Evolutionary conservation across 805 yeast species (phyloP), one percentile per base, ranked within the genome.

Genomic region (Candida koratica): DNA sequence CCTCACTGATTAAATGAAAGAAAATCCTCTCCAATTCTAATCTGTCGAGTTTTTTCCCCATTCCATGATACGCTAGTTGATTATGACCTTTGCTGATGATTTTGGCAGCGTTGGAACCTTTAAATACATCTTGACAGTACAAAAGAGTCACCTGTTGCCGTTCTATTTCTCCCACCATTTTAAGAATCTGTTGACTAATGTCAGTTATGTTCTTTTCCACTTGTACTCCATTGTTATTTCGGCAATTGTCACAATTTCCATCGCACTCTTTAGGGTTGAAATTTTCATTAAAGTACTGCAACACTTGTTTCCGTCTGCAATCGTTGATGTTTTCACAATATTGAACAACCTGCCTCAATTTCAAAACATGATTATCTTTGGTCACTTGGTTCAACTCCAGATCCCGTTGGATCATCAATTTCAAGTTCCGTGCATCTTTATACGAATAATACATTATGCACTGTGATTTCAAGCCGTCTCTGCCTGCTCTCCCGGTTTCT

Each of bases 401-500:
- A 53, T 89, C 97, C 38, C 79, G 69, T 39, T 79, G 79, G 28
- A 93, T 88, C 77, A 87, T 73, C 12, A 78, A 68, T 56, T 83
- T 88, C 29, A 93, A 60, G 18, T 77, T 64, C 39, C 88, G 66
- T 0, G 90, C 94, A 61, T 90, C 98, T 41, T 74, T 73, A 60
- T 81, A 82, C 8, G 80, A 73, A 57, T 83, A 93, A 49, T 76
- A 90, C 73, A 90, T 72, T 10, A 87, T 73, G 61, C 97, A 93
- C 39, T 79, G 81, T 1, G 95, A 83, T 28, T 67, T 75, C 6
- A 73, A 62, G 0, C 98, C 97, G 63, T 93, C 98, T 63, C 98
- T 76, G 4, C 98, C 98, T 4, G 97, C 98, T 60, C 98, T 78
- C 6, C 98, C 98, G 1, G 97, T 89, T 56, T 93, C 98, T 59